phyloP scores from a whole-genome alignment of 2,329 filamentous ascomycete genomes.

The Teratosphaeria pseudoeucalypti region DNA sequence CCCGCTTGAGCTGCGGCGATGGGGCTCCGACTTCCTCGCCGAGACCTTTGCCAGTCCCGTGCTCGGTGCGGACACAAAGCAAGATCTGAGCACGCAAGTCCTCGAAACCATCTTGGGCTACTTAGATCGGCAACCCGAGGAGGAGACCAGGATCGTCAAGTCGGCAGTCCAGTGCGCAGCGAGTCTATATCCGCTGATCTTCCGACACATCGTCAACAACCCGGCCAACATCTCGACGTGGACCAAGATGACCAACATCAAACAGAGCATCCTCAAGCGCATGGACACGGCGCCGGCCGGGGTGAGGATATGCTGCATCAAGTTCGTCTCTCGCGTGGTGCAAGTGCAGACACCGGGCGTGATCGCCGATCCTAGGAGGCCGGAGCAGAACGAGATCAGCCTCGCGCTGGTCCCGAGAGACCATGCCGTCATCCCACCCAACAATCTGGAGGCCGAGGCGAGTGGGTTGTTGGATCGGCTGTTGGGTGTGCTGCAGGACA shows the following conservation, averaged over 20 bases:
- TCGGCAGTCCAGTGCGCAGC: slow-evolving; percentile 79
- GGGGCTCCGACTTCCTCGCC: slow-evolving; percentile 91
- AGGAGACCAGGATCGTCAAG: slow-evolving; percentile 72
- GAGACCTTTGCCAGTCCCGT: slow-evolving; percentile 94
- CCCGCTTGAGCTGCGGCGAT: slow-evolving; percentile 74
- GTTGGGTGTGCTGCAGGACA: slow-evolving; percentile 74
- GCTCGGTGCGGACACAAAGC: slow-evolving; percentile 67
- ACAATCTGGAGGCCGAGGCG: slow-evolving; percentile 83
- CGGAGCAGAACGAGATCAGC: slow-evolving; percentile 72
- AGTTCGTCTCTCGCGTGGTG: slow-evolving; percentile 89
- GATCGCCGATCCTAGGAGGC: slow-evolving; percentile 71
- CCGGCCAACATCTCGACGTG: slow-evolving; percentile 71
- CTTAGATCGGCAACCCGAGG: slow-evolving; percentile 38
- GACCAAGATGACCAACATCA: slow-evolving; percentile 82
- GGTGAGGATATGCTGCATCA: slow-evolving; percentile 87
- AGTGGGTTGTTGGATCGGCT: slow-evolving; percentile 84
- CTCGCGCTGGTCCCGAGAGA: slow-evolving; percentile 74
- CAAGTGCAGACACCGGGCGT: slow-evolving; percentile 81
- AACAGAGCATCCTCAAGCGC: slow-evolving; percentile 73
- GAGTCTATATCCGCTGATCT: slow-evolving; percentile 83
- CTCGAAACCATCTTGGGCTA: slow-evolving; percentile 58
- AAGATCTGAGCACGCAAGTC: slow-evolving; percentile 56
- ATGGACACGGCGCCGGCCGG: slow-evolving; percentile 73
- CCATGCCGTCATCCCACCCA: slow-evolving; percentile 68
- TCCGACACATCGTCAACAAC: slow-evolving; percentile 87